Evolutionary conservation across 768 basidiomycete genomes (phyloP).

Genomic region (Cantharellus anzutake): DNA sequence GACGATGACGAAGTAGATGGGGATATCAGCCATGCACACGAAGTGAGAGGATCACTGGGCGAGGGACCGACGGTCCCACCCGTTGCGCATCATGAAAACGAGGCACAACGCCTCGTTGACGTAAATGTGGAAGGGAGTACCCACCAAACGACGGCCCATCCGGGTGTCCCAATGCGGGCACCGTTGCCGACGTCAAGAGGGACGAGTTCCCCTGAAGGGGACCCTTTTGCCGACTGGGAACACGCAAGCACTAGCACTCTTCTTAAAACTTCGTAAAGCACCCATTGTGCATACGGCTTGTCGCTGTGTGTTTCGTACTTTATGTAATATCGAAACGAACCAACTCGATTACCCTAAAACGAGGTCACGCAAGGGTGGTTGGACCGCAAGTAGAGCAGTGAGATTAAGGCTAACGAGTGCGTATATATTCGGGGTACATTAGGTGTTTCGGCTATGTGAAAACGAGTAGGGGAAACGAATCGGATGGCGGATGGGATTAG

Average conservation of each 20-base stretch:
- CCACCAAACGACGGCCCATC: slow-evolving; percentile 5
- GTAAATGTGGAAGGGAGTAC: slow-evolving; percentile 18
- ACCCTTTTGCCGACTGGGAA: slow-evolving; percentile 19
- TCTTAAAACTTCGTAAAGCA: neutral
- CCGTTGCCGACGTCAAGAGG: slow-evolving; percentile 12
- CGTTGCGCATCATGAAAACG: slow-evolving; percentile 14
- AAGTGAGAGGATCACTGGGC: neutral
- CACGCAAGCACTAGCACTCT: slow-evolving; percentile 1
- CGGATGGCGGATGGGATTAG: too few relatives aligned
- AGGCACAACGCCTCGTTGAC: slow-evolving; percentile 27
- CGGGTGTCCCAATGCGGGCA: neutral
- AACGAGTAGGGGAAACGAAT: too few relatives aligned
- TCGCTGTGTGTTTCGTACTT: neutral
- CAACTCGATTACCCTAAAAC: too few relatives aligned
- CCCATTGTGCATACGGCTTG: neutral
- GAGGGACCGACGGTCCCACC: neutral
- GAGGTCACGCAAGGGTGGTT: too few relatives aligned
- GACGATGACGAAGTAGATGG: slow-evolving; percentile 43
- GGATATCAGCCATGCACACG: slow-evolving; percentile 6
- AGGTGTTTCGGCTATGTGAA: too few relatives aligned
- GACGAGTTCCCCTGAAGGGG: too few relatives aligned
- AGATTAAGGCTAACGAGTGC: too few relatives aligned
- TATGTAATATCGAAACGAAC: neutral
- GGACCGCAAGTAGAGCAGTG: too few relatives aligned
- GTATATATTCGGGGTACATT: too few relatives aligned